These are phyloP conservation scores for Fraxinus latifolia DNA, from an alignment of 305 asterid species.

Conservation along the genomic window DNA sequence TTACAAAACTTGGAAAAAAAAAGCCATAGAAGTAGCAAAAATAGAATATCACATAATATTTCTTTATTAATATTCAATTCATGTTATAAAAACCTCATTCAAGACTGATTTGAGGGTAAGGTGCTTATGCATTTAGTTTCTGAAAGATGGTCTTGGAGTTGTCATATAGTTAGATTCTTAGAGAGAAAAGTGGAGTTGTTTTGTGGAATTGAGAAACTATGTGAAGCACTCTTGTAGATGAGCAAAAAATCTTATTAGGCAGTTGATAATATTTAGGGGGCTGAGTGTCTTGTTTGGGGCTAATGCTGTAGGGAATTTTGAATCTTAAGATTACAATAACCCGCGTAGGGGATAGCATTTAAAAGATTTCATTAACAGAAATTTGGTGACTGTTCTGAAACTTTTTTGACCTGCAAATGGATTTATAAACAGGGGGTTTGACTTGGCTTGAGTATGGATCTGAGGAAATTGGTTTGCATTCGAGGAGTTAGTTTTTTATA, in stretches of 20 bases:
- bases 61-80: constrained; percentile 5
- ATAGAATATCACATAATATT: constrained; percentile 5
- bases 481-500: background rate
- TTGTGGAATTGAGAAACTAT: background rate
- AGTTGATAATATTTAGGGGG: background rate
- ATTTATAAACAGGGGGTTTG: background rate
- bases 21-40: background rate
- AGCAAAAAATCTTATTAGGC: background rate
- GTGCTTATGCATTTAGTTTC: constrained; percentile 5
- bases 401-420: background rate
- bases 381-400: background rate
- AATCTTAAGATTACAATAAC: background rate
- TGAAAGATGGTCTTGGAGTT: constrained; percentile 11
- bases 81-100: background rate
- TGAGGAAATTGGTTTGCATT: background rate
- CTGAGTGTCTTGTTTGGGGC: background rate
- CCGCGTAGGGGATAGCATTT: background rate
- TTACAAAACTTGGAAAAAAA: background rate
- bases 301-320: background rate
- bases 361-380: background rate
- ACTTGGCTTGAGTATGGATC: background rate
- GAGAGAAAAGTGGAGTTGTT: background rate
- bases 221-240: background rate
- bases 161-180: background rate
- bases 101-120: constrained; percentile 10